Percentiles rank a stretch among this genome's conserved stretches.
Conservation (phyloP, 208 protist genomes). For the Wallacemonas sp. region DNA sequence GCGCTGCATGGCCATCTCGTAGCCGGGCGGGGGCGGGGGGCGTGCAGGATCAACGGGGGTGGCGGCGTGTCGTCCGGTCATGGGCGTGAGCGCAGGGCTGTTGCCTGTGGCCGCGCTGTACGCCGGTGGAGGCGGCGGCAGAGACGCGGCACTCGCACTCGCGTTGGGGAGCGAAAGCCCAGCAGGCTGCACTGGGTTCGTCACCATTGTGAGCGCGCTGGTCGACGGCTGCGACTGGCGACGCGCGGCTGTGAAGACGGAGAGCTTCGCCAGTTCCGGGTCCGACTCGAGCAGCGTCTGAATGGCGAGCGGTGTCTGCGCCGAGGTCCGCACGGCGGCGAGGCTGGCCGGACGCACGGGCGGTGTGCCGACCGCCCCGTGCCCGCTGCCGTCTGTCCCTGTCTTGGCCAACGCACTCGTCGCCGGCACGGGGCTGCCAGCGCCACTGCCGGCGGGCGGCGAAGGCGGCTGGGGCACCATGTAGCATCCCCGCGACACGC, state of each 20-base stretch:
- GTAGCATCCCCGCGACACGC: conserved; percentile 23
- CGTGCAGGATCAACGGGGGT: no score
- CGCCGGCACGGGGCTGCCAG: background rate
- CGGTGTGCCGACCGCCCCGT: no score
- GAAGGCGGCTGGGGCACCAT: conserved; percentile 1
- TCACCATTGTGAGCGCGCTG: background rate
- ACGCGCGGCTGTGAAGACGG: conserved; percentile 6
- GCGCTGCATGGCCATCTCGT: background rate
- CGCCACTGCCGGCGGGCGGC: no score
- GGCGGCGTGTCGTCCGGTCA: no score
- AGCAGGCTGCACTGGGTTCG: no score
- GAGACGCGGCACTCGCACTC: background rate
- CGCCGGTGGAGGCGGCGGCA: background rate
- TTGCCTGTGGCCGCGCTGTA: background rate
- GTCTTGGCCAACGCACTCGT: no score
- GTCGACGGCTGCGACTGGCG: background rate
- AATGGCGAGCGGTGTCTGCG: conserved; percentile 16
- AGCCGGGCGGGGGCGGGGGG: conserved; percentile 3
- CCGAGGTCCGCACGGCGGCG: conserved; percentile 16
- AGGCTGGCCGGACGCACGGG: background rate
- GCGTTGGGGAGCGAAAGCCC: no score
- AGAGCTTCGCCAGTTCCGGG: conserved; percentile 18
- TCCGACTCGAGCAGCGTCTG: conserved; percentile 22
- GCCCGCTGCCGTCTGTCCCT: no score
- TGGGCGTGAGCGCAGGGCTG: no score